phyloP scores from a whole-genome alignment of 73 alveolate genomes.

The Paramecium caudatum region DNA sequence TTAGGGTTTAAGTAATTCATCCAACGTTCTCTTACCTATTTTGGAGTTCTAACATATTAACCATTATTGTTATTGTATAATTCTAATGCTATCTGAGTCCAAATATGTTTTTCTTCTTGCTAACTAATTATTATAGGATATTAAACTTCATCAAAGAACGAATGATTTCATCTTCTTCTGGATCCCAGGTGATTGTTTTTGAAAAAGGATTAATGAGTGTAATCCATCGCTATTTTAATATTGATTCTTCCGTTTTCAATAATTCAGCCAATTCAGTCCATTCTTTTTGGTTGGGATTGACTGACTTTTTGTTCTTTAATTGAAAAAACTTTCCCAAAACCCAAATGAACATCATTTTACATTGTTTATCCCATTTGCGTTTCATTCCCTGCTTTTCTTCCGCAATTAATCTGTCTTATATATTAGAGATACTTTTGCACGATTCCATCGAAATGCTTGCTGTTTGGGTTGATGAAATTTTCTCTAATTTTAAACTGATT shows the following conservation, averaged over 20 bases:
- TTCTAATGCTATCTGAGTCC: conserved; percentile 47
- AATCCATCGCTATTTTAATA: conserved; percentile 43
- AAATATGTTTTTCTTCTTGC: conserved; percentile 60
- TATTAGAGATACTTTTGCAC: conserved; percentile 7
- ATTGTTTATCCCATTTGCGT: conserved; percentile 58
- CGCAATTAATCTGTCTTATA: conserved; percentile 11
- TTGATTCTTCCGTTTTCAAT: conserved; percentile 32
- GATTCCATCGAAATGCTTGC: conserved; percentile 52
- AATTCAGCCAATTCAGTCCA: conserved; percentile 28
- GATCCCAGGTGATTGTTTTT: conserved; percentile 54
- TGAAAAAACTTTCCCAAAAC: conserved; percentile 16
- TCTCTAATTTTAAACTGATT: conserved; percentile 49
- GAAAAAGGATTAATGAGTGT: conserved; percentile 40
- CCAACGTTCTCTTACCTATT: conserved; percentile 95
- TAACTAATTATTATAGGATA: background rate
- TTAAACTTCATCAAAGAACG: conserved; percentile 37
- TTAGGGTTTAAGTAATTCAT: conserved; percentile 89
- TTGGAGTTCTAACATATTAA: conserved; percentile 49
- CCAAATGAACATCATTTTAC: conserved; percentile 58
- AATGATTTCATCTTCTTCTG: conserved; percentile 43
- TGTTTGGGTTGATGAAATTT: conserved; percentile 58
- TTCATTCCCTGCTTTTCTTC: conserved; percentile 46
- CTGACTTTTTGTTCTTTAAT: background rate
- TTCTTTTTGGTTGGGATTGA: conserved; percentile 45
- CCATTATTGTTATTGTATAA: conserved; percentile 45